These are phyloP conservation scores for Plasmodium billcollinsi DNA, from an alignment of 169 alveolate genomes.

Conservation along the genomic window DNA sequence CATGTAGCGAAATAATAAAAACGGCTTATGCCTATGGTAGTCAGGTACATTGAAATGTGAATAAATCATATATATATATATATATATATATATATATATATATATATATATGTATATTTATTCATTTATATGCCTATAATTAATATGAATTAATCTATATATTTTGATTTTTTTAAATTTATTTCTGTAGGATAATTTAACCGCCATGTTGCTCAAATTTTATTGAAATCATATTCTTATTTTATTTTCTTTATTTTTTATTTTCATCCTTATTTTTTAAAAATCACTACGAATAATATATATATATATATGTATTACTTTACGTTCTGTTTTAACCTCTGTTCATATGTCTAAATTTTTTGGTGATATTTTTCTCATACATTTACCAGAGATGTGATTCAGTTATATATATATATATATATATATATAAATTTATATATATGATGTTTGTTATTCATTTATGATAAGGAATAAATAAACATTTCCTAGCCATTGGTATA, in stretches of 20 bases:
- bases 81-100: neutral
- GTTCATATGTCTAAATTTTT: too few relatives aligned
- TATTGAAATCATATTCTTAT: constrained; percentile 1
- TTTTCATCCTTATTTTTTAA: neutral
- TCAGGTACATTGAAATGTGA: constrained; percentile 24
- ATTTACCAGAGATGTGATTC: too few relatives aligned
- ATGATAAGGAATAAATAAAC: too few relatives aligned
- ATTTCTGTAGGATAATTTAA: constrained; percentile 47
- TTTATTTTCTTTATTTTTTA: too few relatives aligned
- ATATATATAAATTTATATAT: too few relatives aligned
- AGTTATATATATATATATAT: too few relatives aligned
- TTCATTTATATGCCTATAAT: constrained; percentile 8
- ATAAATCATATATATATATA: neutral
- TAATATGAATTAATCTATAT: neutral
- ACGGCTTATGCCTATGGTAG: constrained; percentile 73
- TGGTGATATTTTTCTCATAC: too few relatives aligned
- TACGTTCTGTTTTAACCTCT: too few relatives aligned
- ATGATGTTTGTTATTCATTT: too few relatives aligned
- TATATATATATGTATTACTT: too few relatives aligned
- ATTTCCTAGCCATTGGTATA: too few relatives aligned
- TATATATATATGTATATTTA: neutral
- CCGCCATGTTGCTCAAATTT: constrained; percentile 59
- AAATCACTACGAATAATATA: neutral
- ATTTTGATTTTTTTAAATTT: neutral
- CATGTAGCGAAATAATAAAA: constrained; percentile 73